These are phyloP conservation scores for Penicillium sp. DNA, from an alignment of 2,329 filamentous ascomycete species.

Conservation along the genomic window DNA sequence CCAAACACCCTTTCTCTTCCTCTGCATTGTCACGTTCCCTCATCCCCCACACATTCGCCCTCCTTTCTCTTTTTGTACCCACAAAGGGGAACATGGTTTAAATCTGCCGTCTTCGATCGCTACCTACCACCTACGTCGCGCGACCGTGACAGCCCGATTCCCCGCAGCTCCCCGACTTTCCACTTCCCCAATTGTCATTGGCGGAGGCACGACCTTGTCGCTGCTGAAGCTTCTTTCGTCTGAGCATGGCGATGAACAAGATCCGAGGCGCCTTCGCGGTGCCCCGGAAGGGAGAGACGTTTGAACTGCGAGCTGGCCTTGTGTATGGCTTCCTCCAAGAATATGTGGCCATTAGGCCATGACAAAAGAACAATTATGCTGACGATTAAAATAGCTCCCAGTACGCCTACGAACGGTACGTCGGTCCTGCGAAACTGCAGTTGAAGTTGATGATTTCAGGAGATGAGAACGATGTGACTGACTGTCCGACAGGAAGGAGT, in stretches of 20 bases:
- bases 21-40: slow-evolving; percentile 10
- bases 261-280: slow-evolving; percentile 90
- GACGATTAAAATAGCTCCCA: slow-evolving; percentile 65
- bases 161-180: slow-evolving; percentile 31
- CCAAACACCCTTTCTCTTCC: slow-evolving; percentile 23
- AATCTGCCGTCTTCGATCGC: slow-evolving; percentile 7
- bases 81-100: slow-evolving; percentile 10
- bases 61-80: slow-evolving; percentile 7
- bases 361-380: slow-evolving; percentile 31
- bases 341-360: slow-evolving; percentile 10
- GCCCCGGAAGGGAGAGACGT: slow-evolving; percentile 95
- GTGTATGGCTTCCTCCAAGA: slow-evolving; percentile 51
- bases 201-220: slow-evolving; percentile 38
- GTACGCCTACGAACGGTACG: slow-evolving; percentile 89
- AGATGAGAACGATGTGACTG: slow-evolving; percentile 20
- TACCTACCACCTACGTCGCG: slow-evolving; percentile 14
- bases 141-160: slow-evolving; percentile 33
- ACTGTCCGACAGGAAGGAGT: slow-evolving; percentile 69
- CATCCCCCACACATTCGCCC: slow-evolving; percentile 7
- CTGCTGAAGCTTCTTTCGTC: slow-evolving; percentile 32
- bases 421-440: slow-evolving; percentile 1
- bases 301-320: slow-evolving; percentile 90
- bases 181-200: slow-evolving; percentile 17
- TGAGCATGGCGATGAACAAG: slow-evolving; percentile 85
- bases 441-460: slow-evolving; percentile 1